A percentile compares a stretch with the other conserved stretches of the same genome.
These are phyloP conservation scores for Pichia phayaonensis DNA, from an alignment of 805 yeast species.

Conservation along the genomic window DNA sequence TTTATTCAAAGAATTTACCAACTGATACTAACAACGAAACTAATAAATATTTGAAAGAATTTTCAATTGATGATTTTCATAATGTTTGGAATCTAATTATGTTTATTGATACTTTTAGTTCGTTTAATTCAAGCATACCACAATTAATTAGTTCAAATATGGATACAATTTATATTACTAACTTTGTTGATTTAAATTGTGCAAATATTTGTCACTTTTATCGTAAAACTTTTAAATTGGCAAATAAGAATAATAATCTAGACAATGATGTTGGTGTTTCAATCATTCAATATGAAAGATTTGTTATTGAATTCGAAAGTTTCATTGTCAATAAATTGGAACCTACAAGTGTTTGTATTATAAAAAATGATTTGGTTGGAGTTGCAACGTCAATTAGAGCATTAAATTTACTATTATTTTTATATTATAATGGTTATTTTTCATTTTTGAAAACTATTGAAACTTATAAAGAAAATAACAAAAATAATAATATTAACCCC, in stretches of 20 bases:
- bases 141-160: slow-evolving; percentile 9
- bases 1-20: background rate
- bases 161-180: slow-evolving; percentile 7
- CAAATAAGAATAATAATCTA: background rate
- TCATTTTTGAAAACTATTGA: slow-evolving; percentile 4
- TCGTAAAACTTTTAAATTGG: slow-evolving; percentile 9
- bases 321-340: slow-evolving; percentile 9
- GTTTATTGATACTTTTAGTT: slow-evolving; percentile 18
- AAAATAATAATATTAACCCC: background rate
- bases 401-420: slow-evolving; percentile 16
- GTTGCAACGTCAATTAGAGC: slow-evolving; percentile 8
- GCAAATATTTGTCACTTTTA: slow-evolving; percentile 8
- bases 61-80: slow-evolving; percentile 16
- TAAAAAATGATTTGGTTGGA: slow-evolving; percentile 4
- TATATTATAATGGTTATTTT: slow-evolving; percentile 15
- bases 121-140: slow-evolving; percentile 20
- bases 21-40: background rate
- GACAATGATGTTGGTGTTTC: background rate
- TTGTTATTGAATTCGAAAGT: slow-evolving; percentile 15
- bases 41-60: slow-evolving; percentile 4
- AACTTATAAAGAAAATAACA: background rate
- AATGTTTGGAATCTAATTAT: slow-evolving; percentile 14
- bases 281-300: slow-evolving; percentile 15
- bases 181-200: background rate
- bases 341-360: slow-evolving; percentile 7